A percentile compares a stretch with the other conserved stretches of the same genome.
phyloP scores from a whole-genome alignment of 495 filamentous ascomycete species.

The Penicillium steckii region DNA sequence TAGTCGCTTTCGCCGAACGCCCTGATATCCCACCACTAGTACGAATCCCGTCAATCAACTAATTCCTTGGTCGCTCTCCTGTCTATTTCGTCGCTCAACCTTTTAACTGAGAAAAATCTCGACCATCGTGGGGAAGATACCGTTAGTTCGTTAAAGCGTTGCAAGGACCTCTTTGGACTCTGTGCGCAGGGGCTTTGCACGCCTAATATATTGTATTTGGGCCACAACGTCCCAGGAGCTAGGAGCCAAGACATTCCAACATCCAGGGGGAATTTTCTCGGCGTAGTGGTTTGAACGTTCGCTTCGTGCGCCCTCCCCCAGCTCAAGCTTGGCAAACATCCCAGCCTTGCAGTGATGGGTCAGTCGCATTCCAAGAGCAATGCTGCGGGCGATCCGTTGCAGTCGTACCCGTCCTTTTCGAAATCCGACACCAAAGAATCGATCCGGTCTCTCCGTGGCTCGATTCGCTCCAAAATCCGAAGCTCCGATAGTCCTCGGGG shows the following conservation, averaged over 20 bases:
- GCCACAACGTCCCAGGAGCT: slow-evolving; percentile 12
- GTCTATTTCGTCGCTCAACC: not conserved
- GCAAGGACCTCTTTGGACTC: slow-evolving; percentile 1
- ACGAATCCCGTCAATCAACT: not conserved
- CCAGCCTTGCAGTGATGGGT: slow-evolving; percentile 65
- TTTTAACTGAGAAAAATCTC: not conserved
- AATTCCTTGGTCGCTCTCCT: not conserved
- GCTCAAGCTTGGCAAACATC: slow-evolving; percentile 38
- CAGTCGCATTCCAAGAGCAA: slow-evolving; percentile 85
- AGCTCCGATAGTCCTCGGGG: slow-evolving; percentile 70
- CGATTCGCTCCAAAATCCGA: slow-evolving; percentile 74
- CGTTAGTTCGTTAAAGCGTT: not conserved
- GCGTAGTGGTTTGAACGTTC: slow-evolving; percentile 25
- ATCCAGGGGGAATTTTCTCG: slow-evolving; percentile 25
- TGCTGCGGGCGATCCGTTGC: slow-evolving; percentile 57
- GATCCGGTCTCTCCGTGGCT: slow-evolving; percentile 74
- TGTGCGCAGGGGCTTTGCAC: slow-evolving; percentile 9
- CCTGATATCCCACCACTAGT: not conserved
- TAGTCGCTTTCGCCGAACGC: slow-evolving; percentile 4
- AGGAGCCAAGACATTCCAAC: slow-evolving; percentile 42
- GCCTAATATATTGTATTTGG: slow-evolving; percentile 24
- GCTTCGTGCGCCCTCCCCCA: slow-evolving; percentile 26
- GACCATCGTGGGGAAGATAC: not conserved
- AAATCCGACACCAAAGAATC: slow-evolving; percentile 96
- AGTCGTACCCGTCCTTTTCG: slow-evolving; percentile 87